Evolutionary conservation across 2,329 filamentous ascomycete genomes (phyloP).

Genomic region (Apiospora saccharicola): DNA sequence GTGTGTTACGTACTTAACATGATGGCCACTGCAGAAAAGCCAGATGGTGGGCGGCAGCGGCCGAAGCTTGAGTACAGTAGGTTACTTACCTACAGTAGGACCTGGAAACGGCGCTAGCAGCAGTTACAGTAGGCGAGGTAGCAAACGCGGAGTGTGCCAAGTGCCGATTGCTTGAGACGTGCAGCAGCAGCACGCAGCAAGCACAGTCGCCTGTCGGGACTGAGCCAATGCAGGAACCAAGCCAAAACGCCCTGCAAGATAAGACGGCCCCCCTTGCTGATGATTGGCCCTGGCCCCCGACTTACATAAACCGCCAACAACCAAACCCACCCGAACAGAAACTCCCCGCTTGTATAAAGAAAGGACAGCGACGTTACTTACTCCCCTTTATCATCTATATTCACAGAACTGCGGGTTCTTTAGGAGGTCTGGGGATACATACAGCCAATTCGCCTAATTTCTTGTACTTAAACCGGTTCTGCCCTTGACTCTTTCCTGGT

Average conservation of each 20-base stretch:
- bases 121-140: background rate
- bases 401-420: too few relatives aligned
- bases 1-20: background rate
- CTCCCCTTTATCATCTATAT: too few relatives aligned
- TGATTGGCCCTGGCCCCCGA: background rate
- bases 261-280: background rate
- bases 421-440: too few relatives aligned
- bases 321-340: background rate
- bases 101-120: background rate
- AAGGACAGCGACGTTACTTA: too few relatives aligned
- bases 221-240: too few relatives aligned
- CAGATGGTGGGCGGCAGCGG: slow-evolving; percentile 16
- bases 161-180: background rate
- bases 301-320: background rate
- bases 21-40: background rate
- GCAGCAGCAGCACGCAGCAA: too few relatives aligned
- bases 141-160: background rate
- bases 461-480: background rate
- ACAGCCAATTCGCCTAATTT: too few relatives aligned
- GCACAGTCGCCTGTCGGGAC: too few relatives aligned
- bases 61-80: background rate
- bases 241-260: background rate
- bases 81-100: background rate
- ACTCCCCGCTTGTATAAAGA: background rate
- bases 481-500: background rate